These are phyloP conservation scores for Quercus ilex DNA, from an alignment of 306 rosid genomes.

Conservation along the genomic window DNA sequence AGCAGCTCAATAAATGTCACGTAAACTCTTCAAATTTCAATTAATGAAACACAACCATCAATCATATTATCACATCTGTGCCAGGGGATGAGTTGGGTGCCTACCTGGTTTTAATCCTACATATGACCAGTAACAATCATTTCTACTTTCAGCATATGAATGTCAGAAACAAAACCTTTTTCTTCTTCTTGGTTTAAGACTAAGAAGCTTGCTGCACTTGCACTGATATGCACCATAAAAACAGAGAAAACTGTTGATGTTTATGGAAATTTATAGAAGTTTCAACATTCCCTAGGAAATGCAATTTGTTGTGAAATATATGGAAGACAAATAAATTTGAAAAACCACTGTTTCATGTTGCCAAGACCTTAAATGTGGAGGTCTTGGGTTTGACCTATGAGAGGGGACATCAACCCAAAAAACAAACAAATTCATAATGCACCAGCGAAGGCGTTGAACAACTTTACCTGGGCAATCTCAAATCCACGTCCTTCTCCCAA, in stretches of 20 bases:
- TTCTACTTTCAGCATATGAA: not conserved
- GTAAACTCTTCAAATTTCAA: not conserved
- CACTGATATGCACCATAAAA: not conserved
- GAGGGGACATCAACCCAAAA: not conserved
- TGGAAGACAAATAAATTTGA: not conserved
- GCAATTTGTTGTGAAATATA: not conserved
- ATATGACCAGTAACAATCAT: not conserved
- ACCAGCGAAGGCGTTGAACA: conserved; percentile 10
- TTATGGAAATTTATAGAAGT: not conserved
- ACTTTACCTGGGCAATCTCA: conserved; percentile 92
- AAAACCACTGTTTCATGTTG: too few species aligned
- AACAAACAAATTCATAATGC: not conserved
- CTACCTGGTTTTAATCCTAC: too few species aligned
- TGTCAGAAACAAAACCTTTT: not conserved
- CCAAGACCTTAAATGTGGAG: not conserved
- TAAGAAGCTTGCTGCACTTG: not conserved
- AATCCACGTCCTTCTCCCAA: conserved; percentile 97
- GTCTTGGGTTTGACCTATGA: not conserved
- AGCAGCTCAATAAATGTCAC: conserved; percentile 1
- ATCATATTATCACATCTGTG: not conserved
- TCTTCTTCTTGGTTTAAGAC: not conserved
- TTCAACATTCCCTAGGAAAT: not conserved
- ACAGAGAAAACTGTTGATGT: not conserved
- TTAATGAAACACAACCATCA: not conserved
- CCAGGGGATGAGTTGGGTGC: not conserved